These are phyloP conservation scores for Angomonas ambiguus DNA, from an alignment of 208 protist species.

Conservation along the genomic window DNA sequence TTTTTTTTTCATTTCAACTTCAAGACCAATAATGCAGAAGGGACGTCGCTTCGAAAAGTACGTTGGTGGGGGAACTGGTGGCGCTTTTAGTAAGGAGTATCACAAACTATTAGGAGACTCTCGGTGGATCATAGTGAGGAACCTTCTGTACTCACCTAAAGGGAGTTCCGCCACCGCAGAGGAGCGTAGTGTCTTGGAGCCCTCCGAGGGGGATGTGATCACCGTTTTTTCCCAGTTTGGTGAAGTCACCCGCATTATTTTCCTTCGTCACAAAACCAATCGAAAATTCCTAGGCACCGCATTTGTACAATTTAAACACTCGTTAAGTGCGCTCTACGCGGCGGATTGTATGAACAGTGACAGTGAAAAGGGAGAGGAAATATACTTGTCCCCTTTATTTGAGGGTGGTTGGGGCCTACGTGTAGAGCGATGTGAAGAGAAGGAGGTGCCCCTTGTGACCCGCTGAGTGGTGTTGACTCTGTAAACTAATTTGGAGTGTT, in stretches of 20 bases:
- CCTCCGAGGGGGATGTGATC: conserved; percentile 79
- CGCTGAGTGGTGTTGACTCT: conserved; percentile 25
- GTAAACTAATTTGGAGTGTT: no score
- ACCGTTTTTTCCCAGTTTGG: conserved; percentile 90
- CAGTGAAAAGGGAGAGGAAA: conserved; percentile 42
- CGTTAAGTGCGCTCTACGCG: conserved; percentile 66
- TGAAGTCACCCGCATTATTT: conserved; percentile 68
- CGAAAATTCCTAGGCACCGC: conserved; percentile 74
- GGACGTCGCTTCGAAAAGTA: conserved; percentile 25
- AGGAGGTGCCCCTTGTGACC: conserved; percentile 35
- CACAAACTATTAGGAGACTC: conserved; percentile 62
- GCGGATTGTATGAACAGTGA: conserved; percentile 79
- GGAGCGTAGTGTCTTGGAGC: conserved; percentile 14
- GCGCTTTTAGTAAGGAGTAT: conserved; percentile 66
- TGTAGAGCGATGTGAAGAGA: conserved; percentile 76
- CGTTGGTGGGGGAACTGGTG: conserved; percentile 43
- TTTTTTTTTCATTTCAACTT: conserved; percentile 12
- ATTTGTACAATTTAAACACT: conserved; percentile 74
- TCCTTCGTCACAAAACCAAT: conserved; percentile 60
- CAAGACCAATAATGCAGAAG: no score
- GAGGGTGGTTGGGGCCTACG: conserved; percentile 36
- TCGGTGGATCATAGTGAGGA: conserved; percentile 68
- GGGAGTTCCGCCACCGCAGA: not conserved
- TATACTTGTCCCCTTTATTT: conserved; percentile 35
- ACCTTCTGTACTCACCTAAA: conserved; percentile 29